A percentile compares a stretch with the other conserved stretches of the same genome.
These are phyloP conservation scores for Pseudocercospora eumusae DNA, from an alignment of 2,329 filamentous ascomycete species.

Conservation along the genomic window DNA sequence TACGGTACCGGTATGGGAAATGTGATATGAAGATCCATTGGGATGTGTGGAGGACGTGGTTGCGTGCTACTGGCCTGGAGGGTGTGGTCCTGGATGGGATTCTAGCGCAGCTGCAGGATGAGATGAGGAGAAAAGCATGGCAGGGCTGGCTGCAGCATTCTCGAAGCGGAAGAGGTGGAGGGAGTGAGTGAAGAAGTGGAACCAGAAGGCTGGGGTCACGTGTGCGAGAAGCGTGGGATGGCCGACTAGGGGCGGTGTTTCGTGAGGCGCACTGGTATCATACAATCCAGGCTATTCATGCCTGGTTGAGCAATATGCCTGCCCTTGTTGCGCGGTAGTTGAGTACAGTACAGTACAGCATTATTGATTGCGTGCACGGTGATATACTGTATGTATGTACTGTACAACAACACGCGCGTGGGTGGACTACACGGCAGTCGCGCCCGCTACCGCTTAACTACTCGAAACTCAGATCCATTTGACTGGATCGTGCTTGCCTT, in stretches of 20 bases:
- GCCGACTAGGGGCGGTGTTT: too few species aligned
- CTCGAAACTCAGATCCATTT: background rate
- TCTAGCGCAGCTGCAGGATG: background rate
- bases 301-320: background rate
- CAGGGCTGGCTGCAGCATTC: background rate
- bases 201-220: background rate
- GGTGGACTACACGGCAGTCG: too few species aligned
- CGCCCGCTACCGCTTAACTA: too few species aligned
- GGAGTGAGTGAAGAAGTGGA: background rate
- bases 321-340: background rate
- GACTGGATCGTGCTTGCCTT: background rate
- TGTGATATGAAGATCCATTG: background rate
- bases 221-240: background rate
- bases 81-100: background rate
- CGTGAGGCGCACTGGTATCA: too few species aligned
- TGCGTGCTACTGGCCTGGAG: background rate
- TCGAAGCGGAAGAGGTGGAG: background rate
- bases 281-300: too few species aligned
- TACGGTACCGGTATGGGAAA: background rate
- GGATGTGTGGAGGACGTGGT: background rate
- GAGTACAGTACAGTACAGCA: background rate
- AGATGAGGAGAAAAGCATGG: background rate
- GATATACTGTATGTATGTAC: too few species aligned
- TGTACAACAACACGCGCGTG: too few species aligned
- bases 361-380: background rate